A percentile compares a stretch with the other conserved stretches of the same genome.
phyloP scores from a whole-genome alignment of 78 protist species.

The Dictyostelium discoideum region DNA sequence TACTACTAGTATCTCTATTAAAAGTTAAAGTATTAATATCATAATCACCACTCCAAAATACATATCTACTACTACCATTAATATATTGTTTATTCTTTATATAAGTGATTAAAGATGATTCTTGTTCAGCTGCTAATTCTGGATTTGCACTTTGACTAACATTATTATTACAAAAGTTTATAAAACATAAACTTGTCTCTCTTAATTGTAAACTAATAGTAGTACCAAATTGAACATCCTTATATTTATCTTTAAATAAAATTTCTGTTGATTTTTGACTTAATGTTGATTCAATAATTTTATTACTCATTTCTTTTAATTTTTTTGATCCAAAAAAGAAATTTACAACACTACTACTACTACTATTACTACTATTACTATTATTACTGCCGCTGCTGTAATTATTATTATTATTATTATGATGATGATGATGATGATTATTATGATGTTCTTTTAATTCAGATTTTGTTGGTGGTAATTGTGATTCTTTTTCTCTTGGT shows the following conservation, averaged over 20 bases:
- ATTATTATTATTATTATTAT: neutral
- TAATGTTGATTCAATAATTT: slow-evolving; percentile 25
- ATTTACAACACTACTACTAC: neutral
- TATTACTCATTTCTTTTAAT: slow-evolving; percentile 28
- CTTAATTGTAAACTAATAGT: slow-evolving; percentile 35
- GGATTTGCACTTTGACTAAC: slow-evolving; percentile 24
- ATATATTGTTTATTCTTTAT: slow-evolving; percentile 59
- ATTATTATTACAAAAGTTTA: slow-evolving; percentile 46
- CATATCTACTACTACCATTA: slow-evolving; percentile 48
- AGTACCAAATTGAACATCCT: slow-evolving; percentile 67
- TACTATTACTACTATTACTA: neutral
- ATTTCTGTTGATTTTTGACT: slow-evolving; percentile 41
- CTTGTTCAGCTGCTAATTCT: slow-evolving; percentile 10
- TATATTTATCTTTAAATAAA: slow-evolving; percentile 39
- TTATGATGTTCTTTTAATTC: too few species aligned
- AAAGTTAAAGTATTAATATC: slow-evolving; percentile 18
- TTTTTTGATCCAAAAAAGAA: slow-evolving; percentile 33
- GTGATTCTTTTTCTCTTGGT: neutral
- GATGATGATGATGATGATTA: neutral
- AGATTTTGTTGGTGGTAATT: neutral
- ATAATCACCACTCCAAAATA: slow-evolving; percentile 63
- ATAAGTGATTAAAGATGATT: neutral
- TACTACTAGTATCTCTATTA: neutral
- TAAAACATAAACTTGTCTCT: slow-evolving; percentile 52
- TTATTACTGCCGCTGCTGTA: neutral